phyloP scores from a whole-genome alignment of 495 filamentous ascomycete species.

The Schizothecium vesticola region DNA sequence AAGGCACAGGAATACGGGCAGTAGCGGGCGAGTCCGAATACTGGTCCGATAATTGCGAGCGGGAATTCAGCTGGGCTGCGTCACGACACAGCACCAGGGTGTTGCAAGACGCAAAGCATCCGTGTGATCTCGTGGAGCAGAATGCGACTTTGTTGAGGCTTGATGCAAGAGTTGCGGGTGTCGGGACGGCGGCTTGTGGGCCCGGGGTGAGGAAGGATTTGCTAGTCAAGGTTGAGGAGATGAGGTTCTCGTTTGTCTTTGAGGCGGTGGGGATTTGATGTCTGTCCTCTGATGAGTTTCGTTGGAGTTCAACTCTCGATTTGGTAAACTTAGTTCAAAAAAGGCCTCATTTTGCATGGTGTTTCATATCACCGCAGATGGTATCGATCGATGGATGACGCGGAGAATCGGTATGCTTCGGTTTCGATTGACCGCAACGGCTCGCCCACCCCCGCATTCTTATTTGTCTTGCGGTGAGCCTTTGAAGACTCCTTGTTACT shows the following conservation, averaged over 20 bases:
- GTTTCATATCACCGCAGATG: too few species aligned
- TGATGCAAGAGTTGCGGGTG: conserved; percentile 50
- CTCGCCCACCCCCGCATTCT: too few species aligned
- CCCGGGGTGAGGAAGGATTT: conserved; percentile 49
- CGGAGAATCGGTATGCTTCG: too few species aligned
- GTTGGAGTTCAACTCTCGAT: too few species aligned
- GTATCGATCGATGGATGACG: too few species aligned
- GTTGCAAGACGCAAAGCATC: conserved; percentile 53
- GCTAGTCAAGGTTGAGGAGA: conserved; percentile 24
- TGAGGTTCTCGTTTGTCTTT: conserved; percentile 23
- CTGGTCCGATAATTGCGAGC: conserved; percentile 14
- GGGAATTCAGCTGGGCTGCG: conserved; percentile 49
- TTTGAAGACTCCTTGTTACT: too few species aligned
- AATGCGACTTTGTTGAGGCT: conserved; percentile 51
- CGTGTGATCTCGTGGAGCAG: conserved; percentile 49
- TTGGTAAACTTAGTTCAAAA: too few species aligned
- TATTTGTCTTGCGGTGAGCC: too few species aligned
- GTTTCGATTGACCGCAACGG: too few species aligned
- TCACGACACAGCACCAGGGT: conserved; percentile 43
- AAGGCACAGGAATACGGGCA: conserved; percentile 7
- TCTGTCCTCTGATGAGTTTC: too few species aligned
- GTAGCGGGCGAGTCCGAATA: conserved; percentile 12
- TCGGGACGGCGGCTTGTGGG: conserved; percentile 60
- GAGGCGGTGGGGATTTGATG: conserved; percentile 7
- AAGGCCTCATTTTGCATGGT: too few species aligned